A percentile compares a stretch with the other conserved stretches of the same genome.
Conservation (phyloP, 331 rosid species). For the Malus hybrid region DNA sequence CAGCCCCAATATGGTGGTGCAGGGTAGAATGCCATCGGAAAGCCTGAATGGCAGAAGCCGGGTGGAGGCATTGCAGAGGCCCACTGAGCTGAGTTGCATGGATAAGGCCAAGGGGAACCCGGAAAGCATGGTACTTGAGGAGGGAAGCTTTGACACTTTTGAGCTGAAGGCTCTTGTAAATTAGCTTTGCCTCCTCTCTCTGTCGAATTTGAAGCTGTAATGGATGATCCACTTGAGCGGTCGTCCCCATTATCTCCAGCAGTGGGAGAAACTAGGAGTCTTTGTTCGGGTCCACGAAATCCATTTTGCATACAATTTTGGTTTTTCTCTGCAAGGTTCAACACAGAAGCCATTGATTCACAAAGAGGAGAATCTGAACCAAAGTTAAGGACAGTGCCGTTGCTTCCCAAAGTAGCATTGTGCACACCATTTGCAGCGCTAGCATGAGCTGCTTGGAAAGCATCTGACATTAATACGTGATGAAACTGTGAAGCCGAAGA, state of each 20-base stretch:
- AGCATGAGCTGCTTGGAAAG: constrained; percentile 32
- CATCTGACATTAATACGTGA: constrained; percentile 46
- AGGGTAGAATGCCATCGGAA: constrained; percentile 47
- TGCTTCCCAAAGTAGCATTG: constrained; percentile 31
- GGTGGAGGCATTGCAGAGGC: constrained; percentile 40
- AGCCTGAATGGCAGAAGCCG: constrained; percentile 43
- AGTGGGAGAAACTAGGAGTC: constrained; percentile 21
- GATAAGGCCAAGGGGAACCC: constrained; percentile 45
- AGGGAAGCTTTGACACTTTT: constrained; percentile 34
- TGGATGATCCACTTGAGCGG: constrained; percentile 49
- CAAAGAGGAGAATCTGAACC: constrained; percentile 59
- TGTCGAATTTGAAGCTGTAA: constrained; percentile 44
- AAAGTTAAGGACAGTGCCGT: constrained; percentile 49
- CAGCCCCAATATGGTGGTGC: constrained; percentile 52
- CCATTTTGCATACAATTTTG: constrained; percentile 28
- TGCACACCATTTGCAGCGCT: constrained; percentile 32
- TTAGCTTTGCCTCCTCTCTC: constrained; percentile 30
- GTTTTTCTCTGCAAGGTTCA: constrained; percentile 42
- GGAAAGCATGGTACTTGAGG: constrained; percentile 49
- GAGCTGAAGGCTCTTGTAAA: constrained; percentile 22
- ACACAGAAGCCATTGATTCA: constrained; percentile 52
- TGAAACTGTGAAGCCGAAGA: constrained; percentile 33
- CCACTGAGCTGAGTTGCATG: constrained; percentile 48
- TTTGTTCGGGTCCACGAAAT: constrained; percentile 28
- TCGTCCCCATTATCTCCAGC: constrained; percentile 31